These are phyloP conservation scores for Fomes fomentarius DNA, from an alignment of 1,284 basidiomycete species.

Conservation along the genomic window DNA sequence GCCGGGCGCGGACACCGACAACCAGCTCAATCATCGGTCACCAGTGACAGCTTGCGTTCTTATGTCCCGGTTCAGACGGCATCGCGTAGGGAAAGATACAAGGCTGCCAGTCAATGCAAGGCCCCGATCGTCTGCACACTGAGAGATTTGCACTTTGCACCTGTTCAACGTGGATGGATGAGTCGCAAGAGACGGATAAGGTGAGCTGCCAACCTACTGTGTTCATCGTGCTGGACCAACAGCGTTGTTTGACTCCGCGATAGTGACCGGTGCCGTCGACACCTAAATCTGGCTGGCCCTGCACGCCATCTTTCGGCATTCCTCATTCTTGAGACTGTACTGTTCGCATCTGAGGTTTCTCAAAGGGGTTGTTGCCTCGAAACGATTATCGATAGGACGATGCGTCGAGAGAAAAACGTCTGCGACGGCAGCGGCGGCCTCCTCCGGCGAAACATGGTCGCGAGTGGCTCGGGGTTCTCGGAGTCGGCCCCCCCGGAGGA, in stretches of 20 bases:
- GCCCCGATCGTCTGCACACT: background rate
- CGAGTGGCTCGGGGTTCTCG: too few species aligned
- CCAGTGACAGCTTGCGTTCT: conserved; percentile 1
- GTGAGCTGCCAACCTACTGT: background rate
- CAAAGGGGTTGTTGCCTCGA: too few species aligned
- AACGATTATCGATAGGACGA: too few species aligned
- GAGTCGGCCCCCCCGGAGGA: background rate
- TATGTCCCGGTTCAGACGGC: background rate
- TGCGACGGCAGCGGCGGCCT: too few species aligned
- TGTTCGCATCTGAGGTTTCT: too few species aligned
- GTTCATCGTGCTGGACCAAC: background rate
- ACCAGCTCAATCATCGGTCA: conserved; percentile 1
- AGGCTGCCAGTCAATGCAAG: background rate
- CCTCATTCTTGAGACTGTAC: too few species aligned
- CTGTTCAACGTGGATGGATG: background rate
- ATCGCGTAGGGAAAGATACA: background rate
- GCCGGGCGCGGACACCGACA: conserved; percentile 2
- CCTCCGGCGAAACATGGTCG: too few species aligned
- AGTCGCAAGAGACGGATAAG: background rate
- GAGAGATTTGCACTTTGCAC: conserved; percentile 1
- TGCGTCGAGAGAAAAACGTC: too few species aligned
- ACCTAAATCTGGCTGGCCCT: too few species aligned
- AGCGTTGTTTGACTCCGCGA: background rate
- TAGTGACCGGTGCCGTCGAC: background rate
- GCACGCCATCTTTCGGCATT: background rate